Percentiles rank a stretch among this genome's conserved stretches.
These are phyloP conservation scores for Saccharomycopsis guyanensis DNA, from an alignment of 805 yeast genomes.

Conservation along the genomic window DNA sequence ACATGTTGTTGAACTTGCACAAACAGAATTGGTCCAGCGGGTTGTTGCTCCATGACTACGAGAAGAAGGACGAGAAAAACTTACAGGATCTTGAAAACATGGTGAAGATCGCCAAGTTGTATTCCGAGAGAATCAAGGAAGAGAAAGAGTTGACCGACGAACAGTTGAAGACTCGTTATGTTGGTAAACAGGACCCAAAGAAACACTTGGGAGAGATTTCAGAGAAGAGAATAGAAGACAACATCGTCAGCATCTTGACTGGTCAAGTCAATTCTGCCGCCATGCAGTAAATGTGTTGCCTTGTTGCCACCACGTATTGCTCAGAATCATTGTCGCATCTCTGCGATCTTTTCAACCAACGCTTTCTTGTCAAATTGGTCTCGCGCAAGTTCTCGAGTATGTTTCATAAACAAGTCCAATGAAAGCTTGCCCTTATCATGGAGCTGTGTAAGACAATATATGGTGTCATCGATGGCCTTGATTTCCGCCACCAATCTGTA, in stretches of 20 bases:
- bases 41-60: slow-evolving; percentile 66
- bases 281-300: slow-evolving; percentile 44
- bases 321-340: no score
- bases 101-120: slow-evolving; percentile 86
- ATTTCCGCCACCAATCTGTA: slow-evolving; percentile 60
- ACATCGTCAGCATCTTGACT: slow-evolving; percentile 78
- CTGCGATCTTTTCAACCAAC: slow-evolving; percentile 38
- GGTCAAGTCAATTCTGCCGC: slow-evolving; percentile 88
- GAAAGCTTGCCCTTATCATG: slow-evolving; percentile 41
- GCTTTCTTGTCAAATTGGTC: slow-evolving; percentile 53
- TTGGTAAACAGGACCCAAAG: slow-evolving; percentile 98
- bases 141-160: slow-evolving; percentile 85
- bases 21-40: slow-evolving; percentile 96
- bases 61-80: slow-evolving; percentile 68
- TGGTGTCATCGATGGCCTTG: slow-evolving; percentile 63
- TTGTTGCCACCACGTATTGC: no score
- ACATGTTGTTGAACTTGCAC: slow-evolving; percentile 88
- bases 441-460: slow-evolving; percentile 48
- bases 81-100: slow-evolving; percentile 63
- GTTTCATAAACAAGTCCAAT: slow-evolving; percentile 27
- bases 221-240: slow-evolving; percentile 78
- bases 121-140: slow-evolving; percentile 84
- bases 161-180: slow-evolving; percentile 89
- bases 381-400: slow-evolving; percentile 49
- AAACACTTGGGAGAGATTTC: slow-evolving; percentile 91